Percentiles rank a stretch among this genome's conserved stretches.
These are phyloP conservation scores for Endoconidiophora laricicola DNA, from an alignment of 2,329 filamentous ascomycete genomes.

Conservation along the genomic window DNA sequence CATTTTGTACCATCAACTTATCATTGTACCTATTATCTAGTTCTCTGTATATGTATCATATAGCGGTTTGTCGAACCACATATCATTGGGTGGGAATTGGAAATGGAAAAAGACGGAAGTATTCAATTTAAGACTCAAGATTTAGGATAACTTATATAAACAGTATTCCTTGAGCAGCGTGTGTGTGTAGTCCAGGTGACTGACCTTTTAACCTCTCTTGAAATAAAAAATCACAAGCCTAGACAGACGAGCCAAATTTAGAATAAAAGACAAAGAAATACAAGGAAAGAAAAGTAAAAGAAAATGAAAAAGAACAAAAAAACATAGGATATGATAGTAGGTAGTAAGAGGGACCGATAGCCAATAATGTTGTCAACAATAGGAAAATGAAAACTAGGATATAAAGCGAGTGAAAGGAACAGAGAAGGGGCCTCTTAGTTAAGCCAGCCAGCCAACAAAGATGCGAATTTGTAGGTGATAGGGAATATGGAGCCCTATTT, in stretches of 20 bases:
- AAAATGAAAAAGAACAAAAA: no score
- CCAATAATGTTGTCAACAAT: neutral
- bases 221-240: no score
- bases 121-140: neutral
- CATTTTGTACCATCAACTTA: constrained; percentile 20
- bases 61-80: neutral
- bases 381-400: neutral
- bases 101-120: constrained; percentile 1
- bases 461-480: neutral
- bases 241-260: no score
- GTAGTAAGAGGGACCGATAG: neutral
- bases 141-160: neutral
- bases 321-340: neutral
- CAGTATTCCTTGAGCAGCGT: no score
- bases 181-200: no score
- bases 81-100: constrained; percentile 13
- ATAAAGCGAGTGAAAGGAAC: neutral
- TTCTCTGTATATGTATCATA: neutral
- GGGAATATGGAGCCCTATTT: no score
- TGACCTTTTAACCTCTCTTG: no score
- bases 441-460: neutral
- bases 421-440: neutral
- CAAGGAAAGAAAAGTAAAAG: no score
- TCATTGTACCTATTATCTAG: neutral
- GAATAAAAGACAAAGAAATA: no score